phyloP scores from a whole-genome alignment of 2,329 filamentous ascomycete genomes.

The Alternaria longipes region DNA sequence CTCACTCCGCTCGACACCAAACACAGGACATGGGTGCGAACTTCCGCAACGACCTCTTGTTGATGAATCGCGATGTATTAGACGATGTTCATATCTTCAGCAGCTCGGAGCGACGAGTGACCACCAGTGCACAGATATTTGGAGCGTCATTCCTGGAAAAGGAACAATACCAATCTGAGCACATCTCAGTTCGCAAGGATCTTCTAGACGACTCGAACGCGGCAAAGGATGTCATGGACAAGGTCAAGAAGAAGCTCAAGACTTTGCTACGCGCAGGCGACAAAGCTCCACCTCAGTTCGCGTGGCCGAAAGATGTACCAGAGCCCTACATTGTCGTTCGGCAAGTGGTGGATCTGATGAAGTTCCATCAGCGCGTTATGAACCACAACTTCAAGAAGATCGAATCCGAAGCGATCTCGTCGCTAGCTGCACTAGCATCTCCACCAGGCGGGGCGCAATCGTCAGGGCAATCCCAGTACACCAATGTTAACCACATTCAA shows the following conservation, averaged over 20 bases:
- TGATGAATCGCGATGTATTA: constrained; percentile 91
- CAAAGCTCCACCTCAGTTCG: constrained; percentile 91
- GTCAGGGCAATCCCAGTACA: constrained; percentile 49
- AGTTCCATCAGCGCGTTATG: constrained; percentile 96
- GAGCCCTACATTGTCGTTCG: constrained; percentile 94
- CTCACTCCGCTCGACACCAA: constrained; percentile 95
- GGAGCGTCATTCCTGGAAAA: constrained; percentile 86
- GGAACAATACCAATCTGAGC: constrained; percentile 84
- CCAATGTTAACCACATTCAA: constrained; percentile 68
- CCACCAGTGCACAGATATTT: constrained; percentile 96
- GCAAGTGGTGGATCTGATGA: constrained; percentile 94
- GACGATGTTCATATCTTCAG: constrained; percentile 95
- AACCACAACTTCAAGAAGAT: constrained; percentile 89
- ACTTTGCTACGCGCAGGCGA: constrained; percentile 90
- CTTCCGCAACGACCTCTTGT: constrained; percentile 91
- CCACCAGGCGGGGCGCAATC: constrained; percentile 46
- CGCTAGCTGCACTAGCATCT: constrained; percentile 59
- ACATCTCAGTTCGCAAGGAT: constrained; percentile 92
- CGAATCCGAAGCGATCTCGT: constrained; percentile 70
- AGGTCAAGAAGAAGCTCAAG: constrained; percentile 99
- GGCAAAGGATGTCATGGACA: constrained; percentile 99
- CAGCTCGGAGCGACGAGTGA: constrained; percentile 93
- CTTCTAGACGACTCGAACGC: constrained; percentile 97
- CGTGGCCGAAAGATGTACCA: constrained; percentile 94
- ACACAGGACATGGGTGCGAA: constrained; percentile 93